phyloP scores from a whole-genome alignment of 2,329 filamentous ascomycete species.

The Lanzia echinophila region DNA sequence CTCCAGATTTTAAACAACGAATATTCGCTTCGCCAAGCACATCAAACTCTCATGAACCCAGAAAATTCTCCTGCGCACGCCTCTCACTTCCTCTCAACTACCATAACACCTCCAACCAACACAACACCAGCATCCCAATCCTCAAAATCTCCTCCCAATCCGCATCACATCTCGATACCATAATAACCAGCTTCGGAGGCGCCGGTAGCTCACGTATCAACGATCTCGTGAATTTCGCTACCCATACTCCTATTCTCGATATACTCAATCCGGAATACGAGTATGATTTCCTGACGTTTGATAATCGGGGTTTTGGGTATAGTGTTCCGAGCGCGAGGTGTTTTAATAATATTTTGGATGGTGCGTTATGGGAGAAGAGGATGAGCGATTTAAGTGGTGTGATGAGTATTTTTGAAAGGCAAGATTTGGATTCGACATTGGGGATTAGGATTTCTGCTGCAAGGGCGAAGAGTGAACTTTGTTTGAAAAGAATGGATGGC shows the following conservation, averaged over 20 bases:
- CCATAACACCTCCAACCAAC: conserved; percentile 4
- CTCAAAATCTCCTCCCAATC: background rate
- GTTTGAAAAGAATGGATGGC: background rate
- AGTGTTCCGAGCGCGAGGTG: conserved; percentile 6
- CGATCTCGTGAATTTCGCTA: background rate
- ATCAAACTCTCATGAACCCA: background rate
- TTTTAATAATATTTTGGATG: conserved; percentile 1
- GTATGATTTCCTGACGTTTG: conserved; percentile 6
- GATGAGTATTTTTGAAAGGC: background rate
- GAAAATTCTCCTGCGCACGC: conserved; percentile 10
- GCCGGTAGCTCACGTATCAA: conserved; percentile 4
- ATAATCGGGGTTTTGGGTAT: conserved; percentile 6
- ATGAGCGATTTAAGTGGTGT: conserved; percentile 1
- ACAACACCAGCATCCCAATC: conserved; percentile 1
- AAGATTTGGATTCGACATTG: background rate
- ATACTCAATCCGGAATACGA: background rate
- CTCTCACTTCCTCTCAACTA: conserved; percentile 1
- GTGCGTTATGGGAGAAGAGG: conserved; percentile 2
- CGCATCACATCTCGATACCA: background rate
- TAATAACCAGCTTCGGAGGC: background rate
- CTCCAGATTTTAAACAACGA: background rate
- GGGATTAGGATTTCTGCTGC: background rate
- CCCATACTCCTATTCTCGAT: background rate
- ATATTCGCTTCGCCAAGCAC: background rate
- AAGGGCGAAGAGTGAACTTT: background rate